phyloP scores from a whole-genome alignment of 2,329 filamentous ascomycete genomes.

The Exophiala lecanii-corni region DNA sequence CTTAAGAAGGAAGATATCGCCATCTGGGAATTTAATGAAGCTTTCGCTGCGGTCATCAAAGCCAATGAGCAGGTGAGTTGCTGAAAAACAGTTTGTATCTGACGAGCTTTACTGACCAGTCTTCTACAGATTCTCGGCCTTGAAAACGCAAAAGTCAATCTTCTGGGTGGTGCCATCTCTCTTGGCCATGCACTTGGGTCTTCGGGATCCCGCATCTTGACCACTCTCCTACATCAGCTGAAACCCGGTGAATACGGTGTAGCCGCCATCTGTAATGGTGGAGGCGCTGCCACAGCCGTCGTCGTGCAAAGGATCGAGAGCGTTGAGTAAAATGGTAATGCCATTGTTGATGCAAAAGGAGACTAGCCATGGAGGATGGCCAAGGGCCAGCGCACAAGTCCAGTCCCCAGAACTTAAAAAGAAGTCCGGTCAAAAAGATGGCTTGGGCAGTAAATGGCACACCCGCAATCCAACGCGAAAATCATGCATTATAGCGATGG shows the following conservation, averaged over 20 bases:
- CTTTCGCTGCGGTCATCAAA: constrained; percentile 91
- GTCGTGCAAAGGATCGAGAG: constrained; percentile 77
- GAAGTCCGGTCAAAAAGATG: no score
- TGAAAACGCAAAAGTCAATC: constrained; percentile 75
- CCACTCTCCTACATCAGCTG: constrained; percentile 84
- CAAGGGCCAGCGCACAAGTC: no score
- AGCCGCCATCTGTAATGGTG: constrained; percentile 94
- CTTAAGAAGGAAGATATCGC: constrained; percentile 89
- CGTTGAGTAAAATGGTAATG: constrained; percentile 34
- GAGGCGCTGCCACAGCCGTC: constrained; percentile 84
- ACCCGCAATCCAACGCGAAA: no score
- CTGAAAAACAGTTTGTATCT: no score
- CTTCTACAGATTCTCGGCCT: constrained; percentile 67
- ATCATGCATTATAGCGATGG: no score
- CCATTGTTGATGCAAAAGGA: constrained; percentile 6
- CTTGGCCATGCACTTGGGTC: constrained; percentile 89
- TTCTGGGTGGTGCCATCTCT: constrained; percentile 84
- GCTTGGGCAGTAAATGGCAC: no score
- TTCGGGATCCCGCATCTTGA: constrained; percentile 86
- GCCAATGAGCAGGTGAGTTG: constrained; percentile 79
- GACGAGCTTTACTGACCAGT: constrained; percentile 25
- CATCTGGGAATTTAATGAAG: constrained; percentile 98
- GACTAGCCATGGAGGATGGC: no score
- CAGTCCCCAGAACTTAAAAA: no score
- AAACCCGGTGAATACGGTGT: constrained; percentile 90